phyloP scores from a whole-genome alignment of 768 basidiomycete species.

The Fomitopsis pulvina region DNA sequence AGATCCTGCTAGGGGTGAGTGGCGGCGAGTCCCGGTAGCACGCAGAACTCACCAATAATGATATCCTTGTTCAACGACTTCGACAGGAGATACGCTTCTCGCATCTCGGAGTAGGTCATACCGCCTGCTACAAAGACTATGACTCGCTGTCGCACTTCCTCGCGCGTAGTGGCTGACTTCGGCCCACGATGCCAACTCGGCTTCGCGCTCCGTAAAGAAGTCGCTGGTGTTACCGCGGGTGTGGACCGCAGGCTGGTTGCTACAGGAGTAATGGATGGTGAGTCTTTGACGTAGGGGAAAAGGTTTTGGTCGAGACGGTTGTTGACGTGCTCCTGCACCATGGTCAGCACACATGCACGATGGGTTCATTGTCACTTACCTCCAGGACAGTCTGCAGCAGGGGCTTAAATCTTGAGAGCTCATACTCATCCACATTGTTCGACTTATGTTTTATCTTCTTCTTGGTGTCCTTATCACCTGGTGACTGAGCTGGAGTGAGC shows the following conservation, averaged over 20 bases:
- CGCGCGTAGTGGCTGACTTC: constrained; percentile 38
- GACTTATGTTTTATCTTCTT: constrained; percentile 77
- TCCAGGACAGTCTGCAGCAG: constrained; percentile 75
- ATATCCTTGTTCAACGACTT: constrained; percentile 77
- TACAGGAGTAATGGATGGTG: constrained; percentile 47
- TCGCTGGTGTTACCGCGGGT: constrained; percentile 30
- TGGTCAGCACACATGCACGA: neutral
- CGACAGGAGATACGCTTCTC: constrained; percentile 80
- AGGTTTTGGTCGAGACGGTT: constrained; percentile 68
- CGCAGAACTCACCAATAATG: constrained; percentile 62
- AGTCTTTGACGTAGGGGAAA: constrained; percentile 90
- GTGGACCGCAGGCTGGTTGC: constrained; percentile 41
- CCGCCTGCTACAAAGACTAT: constrained; percentile 93
- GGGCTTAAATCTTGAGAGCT: constrained; percentile 91
- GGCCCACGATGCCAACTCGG: constrained; percentile 85
- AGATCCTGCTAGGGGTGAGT: constrained; percentile 51
- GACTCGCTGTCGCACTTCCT: constrained; percentile 63
- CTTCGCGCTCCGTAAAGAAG: constrained; percentile 81
- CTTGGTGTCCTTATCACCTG: constrained; percentile 71
- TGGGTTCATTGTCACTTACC: constrained; percentile 35
- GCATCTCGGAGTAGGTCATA: constrained; percentile 92
- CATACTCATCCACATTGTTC: constrained; percentile 86
- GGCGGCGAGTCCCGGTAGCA: neutral
- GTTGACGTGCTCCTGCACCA: constrained; percentile 67
- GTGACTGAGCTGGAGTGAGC: constrained; percentile 37